phyloP scores from a whole-genome alignment of 2,329 filamentous ascomycete genomes.

The Talaromyces sp. region DNA sequence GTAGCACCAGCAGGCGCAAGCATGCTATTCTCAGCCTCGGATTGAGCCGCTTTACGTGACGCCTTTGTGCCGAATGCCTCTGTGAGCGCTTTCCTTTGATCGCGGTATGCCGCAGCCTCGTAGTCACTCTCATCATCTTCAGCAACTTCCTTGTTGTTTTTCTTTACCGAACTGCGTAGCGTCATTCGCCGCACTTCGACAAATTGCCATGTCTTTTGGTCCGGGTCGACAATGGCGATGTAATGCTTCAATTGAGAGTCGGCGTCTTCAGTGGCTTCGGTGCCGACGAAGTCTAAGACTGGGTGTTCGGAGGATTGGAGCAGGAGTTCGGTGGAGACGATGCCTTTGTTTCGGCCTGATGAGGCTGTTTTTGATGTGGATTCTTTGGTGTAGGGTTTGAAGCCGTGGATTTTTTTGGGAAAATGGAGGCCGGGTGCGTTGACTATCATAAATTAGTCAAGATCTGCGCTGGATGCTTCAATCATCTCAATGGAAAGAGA shows the following conservation, averaged over 20 bases:
- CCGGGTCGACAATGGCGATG: constrained; percentile 58
- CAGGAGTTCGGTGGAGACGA: constrained; percentile 50
- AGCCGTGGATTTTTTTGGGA: constrained; percentile 28
- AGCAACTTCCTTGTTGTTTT: constrained; percentile 22
- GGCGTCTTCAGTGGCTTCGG: constrained; percentile 48
- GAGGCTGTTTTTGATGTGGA: constrained; percentile 24
- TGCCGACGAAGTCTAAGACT: constrained; percentile 58
- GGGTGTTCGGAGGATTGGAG: constrained; percentile 60
- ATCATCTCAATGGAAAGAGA: neutral
- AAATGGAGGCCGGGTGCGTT: constrained; percentile 35
- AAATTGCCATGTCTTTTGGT: constrained; percentile 52
- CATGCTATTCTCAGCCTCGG: constrained; percentile 48
- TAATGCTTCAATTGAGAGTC: constrained; percentile 59
- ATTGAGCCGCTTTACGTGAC: constrained; percentile 48
- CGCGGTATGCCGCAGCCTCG: constrained; percentile 33
- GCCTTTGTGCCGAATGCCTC: constrained; percentile 51
- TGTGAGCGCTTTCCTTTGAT: constrained; percentile 43
- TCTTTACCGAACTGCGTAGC: constrained; percentile 49
- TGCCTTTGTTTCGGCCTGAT: constrained; percentile 32
- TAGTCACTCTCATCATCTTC: constrained; percentile 25
- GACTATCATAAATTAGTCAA: constrained; percentile 22
- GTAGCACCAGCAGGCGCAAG: constrained; percentile 37
- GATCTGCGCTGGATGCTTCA: neutral
- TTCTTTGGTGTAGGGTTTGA: constrained; percentile 47
- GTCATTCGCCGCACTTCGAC: constrained; percentile 54